Evolutionary conservation across 2,329 filamentous ascomycete genomes (phyloP), one percentile per base, ranked within the genome.

Genomic region (Fusarium buxicola): DNA sequence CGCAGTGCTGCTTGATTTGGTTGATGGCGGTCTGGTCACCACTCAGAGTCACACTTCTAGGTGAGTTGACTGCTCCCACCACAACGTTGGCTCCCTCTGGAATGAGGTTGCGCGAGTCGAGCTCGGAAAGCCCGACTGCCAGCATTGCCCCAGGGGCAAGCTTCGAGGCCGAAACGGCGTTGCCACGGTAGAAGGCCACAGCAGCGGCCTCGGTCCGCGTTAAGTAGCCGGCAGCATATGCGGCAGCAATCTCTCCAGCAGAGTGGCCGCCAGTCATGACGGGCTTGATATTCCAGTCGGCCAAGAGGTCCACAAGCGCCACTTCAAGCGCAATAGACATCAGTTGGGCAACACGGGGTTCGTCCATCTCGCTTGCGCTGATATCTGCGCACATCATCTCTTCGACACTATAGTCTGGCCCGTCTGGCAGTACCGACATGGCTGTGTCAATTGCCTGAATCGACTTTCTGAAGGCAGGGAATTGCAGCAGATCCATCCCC

Each of bases 271-370:
- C 36, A 13, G n/a, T n/a, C n/a, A n/a, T n/a, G n/a, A n/a, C n/a
- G n/a, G n/a, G n/a, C n/a, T n/a, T n/a, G n/a, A n/a, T n/a, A n/a
- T n/a, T n/a, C n/a, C n/a, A n/a, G n/a, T n/a, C n/a, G n/a, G n/a
- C n/a, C n/a, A n/a, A n/a, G n/a, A n/a, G n/a, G 10, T 51, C 48
- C 15, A 51, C 48, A 10, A 51, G 24, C 28, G 38, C 31, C 4
- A 51, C 12, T 5, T 82, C 80, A 2, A 82, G 27, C 0, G 76
- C 76, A 2, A 79, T 81, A 39, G 74, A 81, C 0, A 76, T 31
- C 0, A 80, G 73, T 53, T 82, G 80, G 28, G 69, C 71, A 18
- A 72, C 53, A 5, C 61, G 54, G 3, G 73, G 57, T 24, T 71
- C 55, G 13, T 70, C 53, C 11, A 73, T 53, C 5, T 52, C 57